Base-by-base conservation (phyloP, 2,329 filamentous ascomycete species). In the Penicillium expansum region DNA sequence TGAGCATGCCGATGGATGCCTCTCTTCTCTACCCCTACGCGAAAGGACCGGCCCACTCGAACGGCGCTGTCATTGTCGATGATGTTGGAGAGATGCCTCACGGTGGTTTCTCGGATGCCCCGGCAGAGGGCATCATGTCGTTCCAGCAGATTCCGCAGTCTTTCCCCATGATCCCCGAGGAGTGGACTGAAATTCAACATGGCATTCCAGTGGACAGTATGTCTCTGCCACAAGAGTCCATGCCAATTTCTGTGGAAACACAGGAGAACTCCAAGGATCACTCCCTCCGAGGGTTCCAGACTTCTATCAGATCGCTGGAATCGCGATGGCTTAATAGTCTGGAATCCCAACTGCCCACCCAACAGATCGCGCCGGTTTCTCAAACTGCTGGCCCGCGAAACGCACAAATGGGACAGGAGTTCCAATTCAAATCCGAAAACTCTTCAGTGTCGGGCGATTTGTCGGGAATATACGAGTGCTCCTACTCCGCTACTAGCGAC, bases 371-470 rank as follows among this genome's bases (percentile, higher is more conserved):
- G 1, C 63, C 68, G 2, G 59, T 62, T 5, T 65, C 71, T 4
- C 57, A 68, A 29, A 57, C 65, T 6, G 48, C 62, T 6, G 52
- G 57, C 24, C 61, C 33, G 11, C 61, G 63, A 22, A 65, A 67
- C 20, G 55, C 60, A 16, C 61, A 54, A 22, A 59, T 52, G 11
- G 62, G 53, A 7, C 62, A 64, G n/a, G 71, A 74, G n/a, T 69
- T 71, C 38, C 69, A 73, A 29, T 70, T 68, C 52, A 70, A 69
- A 56, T 74, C 73, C 0, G 71, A 74, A 47, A 74, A 64, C 53
- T 73, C 73, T 24, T 75, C 73, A 0, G 68, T 71, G n/a, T 69
- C 72, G 5, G 72, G 69, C 16, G 73, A 75, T 49, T 13, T 71
- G 18, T 59, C 72, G n/a, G 67, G 64, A 14, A 56, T 69, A 22